phyloP scores from a whole-genome alignment of 2,329 filamentous ascomycete genomes.

The Bipolaris bicolor region DNA sequence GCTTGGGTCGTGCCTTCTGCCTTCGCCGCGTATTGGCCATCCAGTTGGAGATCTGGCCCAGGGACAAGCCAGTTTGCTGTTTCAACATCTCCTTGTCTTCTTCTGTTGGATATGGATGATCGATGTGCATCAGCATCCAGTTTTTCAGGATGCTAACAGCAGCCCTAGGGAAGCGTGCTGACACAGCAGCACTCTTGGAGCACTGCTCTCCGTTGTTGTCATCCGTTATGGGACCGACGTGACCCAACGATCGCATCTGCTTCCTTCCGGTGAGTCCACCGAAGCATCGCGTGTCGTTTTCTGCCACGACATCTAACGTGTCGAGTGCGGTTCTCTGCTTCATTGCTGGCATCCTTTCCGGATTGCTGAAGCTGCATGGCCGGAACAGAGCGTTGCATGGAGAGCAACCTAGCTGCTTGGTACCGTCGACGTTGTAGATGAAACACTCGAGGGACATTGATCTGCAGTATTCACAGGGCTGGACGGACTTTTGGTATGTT shows the following conservation, averaged over 20 bases:
- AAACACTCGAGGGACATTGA: conserved; percentile 57
- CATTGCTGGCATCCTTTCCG: conserved; percentile 36
- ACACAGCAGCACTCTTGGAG: conserved; percentile 44
- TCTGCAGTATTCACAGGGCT: conserved; percentile 57
- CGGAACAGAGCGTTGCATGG: conserved; percentile 57
- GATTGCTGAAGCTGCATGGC: conserved; percentile 55
- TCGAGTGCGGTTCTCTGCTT: conserved; percentile 51
- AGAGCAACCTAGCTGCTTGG: conserved; percentile 52
- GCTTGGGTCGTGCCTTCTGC: conserved; percentile 74
- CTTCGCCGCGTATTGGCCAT: conserved; percentile 86
- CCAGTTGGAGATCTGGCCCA: conserved; percentile 89
- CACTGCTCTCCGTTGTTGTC: conserved; percentile 35
- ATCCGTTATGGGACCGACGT: conserved; percentile 45
- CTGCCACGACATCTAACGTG: conserved; percentile 55
- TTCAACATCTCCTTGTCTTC: conserved; percentile 83
- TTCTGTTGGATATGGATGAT: conserved; percentile 87
- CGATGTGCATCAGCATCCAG: conserved; percentile 80
- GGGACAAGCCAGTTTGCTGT: conserved; percentile 77
- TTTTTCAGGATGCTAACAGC: conserved; percentile 81
- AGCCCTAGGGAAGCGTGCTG: conserved; percentile 71
- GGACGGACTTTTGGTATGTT: conserved; percentile 53
- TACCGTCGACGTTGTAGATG: conserved; percentile 48
- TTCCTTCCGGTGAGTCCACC: conserved; percentile 49
- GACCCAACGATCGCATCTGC: conserved; percentile 45
- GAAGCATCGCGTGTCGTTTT: conserved; percentile 45